Conservation (phyloP, 169 alveolate species). For the Ichthyophthirius multifiliis region DNA sequence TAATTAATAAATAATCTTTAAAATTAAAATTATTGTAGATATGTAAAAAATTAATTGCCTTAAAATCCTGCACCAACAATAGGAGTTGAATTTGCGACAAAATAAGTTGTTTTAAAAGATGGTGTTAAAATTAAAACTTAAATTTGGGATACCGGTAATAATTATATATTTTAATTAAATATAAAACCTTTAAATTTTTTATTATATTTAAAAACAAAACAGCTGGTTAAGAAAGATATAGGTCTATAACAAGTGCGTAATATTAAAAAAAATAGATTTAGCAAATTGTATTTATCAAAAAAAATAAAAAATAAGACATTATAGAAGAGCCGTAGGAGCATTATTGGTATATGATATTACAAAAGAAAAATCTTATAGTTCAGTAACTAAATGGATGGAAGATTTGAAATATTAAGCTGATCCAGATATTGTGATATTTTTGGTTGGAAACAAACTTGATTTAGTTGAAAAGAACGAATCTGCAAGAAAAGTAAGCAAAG, state of each 20-base stretch:
- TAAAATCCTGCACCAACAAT: constrained; percentile 79
- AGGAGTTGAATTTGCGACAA: constrained; percentile 86
- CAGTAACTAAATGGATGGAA: constrained; percentile 89
- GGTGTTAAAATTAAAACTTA: constrained; percentile 82
- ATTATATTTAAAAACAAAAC: not conserved
- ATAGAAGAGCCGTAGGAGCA: constrained; percentile 84
- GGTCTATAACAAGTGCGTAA: not conserved
- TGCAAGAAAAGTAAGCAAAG: constrained; percentile 86
- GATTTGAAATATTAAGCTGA: constrained; percentile 97
- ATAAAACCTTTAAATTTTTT: not conserved
- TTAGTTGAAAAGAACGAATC: constrained; percentile 89
- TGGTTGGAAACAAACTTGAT: constrained; percentile 99
- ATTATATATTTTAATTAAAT: constrained; percentile 1
- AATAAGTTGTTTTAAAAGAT: constrained; percentile 68
- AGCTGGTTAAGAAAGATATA: not conserved
- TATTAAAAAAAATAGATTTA: no score
- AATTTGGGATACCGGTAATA: constrained; percentile 83
- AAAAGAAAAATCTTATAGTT: constrained; percentile 64
- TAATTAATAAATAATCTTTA: no score
- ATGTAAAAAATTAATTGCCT: constrained; percentile 77
- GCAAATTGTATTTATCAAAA: no score
- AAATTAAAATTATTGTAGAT: constrained; percentile 51
- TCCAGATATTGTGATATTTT: constrained; percentile 96
- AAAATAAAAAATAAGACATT: constrained; percentile 49
- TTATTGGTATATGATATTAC: constrained; percentile 84